Percentiles rank a stretch among this genome's conserved stretches.
Evolutionary conservation across 768 basidiomycete species (phyloP).

Genomic region (Leccinum truebloodii): DNA sequence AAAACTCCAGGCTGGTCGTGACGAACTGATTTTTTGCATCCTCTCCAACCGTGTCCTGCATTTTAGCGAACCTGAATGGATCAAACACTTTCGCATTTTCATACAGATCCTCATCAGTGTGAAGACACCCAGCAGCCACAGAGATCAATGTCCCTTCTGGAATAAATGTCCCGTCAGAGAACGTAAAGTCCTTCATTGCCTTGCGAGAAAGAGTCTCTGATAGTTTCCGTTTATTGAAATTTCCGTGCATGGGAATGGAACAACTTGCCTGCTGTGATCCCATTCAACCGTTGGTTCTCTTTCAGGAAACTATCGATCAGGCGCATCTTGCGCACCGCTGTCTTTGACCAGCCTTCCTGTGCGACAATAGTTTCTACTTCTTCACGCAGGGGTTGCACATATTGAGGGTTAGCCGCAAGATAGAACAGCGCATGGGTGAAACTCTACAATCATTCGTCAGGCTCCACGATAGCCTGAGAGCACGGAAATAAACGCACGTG

Average conservation of each 20-base stretch:
- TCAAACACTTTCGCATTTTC: conserved; percentile 41
- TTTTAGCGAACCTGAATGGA: conserved; percentile 46
- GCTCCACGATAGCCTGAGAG: background rate
- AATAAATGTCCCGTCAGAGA: background rate
- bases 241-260: background rate
- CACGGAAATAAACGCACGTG: background rate
- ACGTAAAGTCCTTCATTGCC: background rate
- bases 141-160: background rate
- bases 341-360: background rate
- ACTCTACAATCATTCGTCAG: background rate
- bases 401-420: background rate
- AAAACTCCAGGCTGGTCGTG: background rate
- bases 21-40: conserved; percentile 22
- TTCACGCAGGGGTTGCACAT: background rate
- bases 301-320: background rate
- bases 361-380: background rate
- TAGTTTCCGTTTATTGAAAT: background rate
- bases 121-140: conserved; percentile 6
- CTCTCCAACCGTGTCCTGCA: conserved; percentile 35
- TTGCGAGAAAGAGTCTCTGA: background rate
- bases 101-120: conserved; percentile 25
- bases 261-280: background rate
- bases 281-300: background rate
- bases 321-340: background rate
- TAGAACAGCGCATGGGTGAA: background rate